Evolutionary conservation across 129 eudicot genomes (phyloP).

Genomic region (Lactuca saligna): DNA sequence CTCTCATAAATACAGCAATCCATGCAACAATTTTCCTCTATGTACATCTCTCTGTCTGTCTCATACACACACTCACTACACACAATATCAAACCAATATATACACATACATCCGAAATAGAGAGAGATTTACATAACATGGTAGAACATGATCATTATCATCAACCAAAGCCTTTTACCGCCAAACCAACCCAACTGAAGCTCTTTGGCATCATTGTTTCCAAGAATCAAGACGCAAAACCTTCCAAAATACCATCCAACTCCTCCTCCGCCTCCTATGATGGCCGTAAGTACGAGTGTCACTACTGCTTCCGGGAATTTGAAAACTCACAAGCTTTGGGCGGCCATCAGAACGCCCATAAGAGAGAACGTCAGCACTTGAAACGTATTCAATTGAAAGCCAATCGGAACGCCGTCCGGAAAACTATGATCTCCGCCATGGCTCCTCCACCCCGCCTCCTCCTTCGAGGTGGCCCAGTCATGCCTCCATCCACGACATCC

Average conservation of each 20-base stretch:
- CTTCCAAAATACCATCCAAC: slow-evolving; percentile 28
- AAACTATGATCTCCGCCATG: slow-evolving; percentile 20
- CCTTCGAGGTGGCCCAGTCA: slow-evolving; percentile 30
- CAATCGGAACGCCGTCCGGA: slow-evolving; percentile 42
- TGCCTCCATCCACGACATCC: slow-evolving; percentile 26
- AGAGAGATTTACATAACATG: background rate
- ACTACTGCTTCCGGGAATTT: slow-evolving; percentile 74
- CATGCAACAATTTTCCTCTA: background rate
- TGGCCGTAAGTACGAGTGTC: slow-evolving; percentile 75
- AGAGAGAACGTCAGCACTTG: slow-evolving; percentile 61
- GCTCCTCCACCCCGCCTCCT: slow-evolving; percentile 59
- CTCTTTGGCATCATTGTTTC: slow-evolving; percentile 68
- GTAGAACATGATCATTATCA: slow-evolving; percentile 20
- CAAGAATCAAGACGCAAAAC: slow-evolving; percentile 34
- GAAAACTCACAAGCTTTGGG: slow-evolving; percentile 88
- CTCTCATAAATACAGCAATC: background rate
- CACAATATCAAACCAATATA: background rate
- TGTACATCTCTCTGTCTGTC: background rate
- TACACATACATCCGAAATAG: background rate
- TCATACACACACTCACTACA: background rate
- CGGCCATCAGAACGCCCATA: slow-evolving; percentile 94
- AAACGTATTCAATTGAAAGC: slow-evolving; percentile 69
- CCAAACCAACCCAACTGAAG: slow-evolving; percentile 36
- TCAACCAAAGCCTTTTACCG: slow-evolving; percentile 6
- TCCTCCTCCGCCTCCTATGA: slow-evolving; percentile 42